Conservation (phyloP, 2,329 filamentous ascomycete genomes). For the Aureobasidium sp. region DNA sequence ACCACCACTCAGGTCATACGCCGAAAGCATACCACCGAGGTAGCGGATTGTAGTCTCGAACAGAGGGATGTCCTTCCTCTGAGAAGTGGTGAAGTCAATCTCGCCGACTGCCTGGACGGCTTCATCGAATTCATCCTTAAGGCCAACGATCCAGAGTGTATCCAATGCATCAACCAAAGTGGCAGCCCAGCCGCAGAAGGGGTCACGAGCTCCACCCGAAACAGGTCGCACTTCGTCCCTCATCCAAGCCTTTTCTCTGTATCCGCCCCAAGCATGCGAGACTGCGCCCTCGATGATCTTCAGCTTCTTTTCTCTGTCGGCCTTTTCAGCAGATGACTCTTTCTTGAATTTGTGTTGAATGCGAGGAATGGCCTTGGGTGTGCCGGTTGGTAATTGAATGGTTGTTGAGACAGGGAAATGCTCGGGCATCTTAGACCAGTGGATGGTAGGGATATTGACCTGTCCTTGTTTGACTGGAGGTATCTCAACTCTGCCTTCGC, state of each 20-base stretch:
- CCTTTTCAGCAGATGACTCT: constrained; percentile 55
- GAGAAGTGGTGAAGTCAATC: constrained; percentile 77
- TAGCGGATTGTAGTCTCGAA: constrained; percentile 93
- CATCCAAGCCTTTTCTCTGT: constrained; percentile 71
- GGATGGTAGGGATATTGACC: background rate
- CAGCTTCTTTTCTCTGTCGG: constrained; percentile 58
- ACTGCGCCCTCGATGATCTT: constrained; percentile 66
- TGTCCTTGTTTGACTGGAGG: constrained; percentile 18
- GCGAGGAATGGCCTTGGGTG: constrained; percentile 61
- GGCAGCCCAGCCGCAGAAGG: constrained; percentile 88
- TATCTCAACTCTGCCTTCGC: constrained; percentile 28
- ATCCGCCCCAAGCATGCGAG: constrained; percentile 72
- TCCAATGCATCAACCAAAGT: constrained; percentile 78
- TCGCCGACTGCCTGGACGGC: constrained; percentile 61
- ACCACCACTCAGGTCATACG: constrained; percentile 76
- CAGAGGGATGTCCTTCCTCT: constrained; percentile 66
- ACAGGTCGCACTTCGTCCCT: constrained; percentile 81
- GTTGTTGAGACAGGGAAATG: constrained; percentile 69
- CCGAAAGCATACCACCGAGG: constrained; percentile 74
- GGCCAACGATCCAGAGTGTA: constrained; percentile 79
- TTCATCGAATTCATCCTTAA: constrained; percentile 72
- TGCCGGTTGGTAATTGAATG: constrained; percentile 67
- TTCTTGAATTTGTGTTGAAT: constrained; percentile 68
- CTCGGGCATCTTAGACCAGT: constrained; percentile 62
- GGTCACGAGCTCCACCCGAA: constrained; percentile 60